Evolutionary conservation across 2,329 filamentous ascomycete genomes (phyloP).

Genomic region (Phoma herbarum): DNA sequence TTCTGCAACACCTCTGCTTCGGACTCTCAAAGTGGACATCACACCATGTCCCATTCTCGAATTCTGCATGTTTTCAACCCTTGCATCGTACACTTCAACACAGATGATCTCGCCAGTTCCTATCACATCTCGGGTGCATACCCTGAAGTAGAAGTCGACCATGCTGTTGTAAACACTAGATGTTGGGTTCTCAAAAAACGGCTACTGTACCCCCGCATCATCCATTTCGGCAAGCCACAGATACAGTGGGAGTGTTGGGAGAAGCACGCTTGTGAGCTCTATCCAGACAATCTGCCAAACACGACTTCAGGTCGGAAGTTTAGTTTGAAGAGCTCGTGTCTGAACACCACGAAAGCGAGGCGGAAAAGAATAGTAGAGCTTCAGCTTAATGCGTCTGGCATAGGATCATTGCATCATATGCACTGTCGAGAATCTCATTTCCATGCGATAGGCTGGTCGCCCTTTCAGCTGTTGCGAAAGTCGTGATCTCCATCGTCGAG

Average conservation of each 20-base stretch:
- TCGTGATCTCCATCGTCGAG: not conserved
- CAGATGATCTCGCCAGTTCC: not conserved
- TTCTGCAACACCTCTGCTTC: constrained; percentile 19
- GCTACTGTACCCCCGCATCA: constrained; percentile 26
- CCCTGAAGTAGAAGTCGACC: not conserved
- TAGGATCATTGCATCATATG: too few species aligned
- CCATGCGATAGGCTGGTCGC: not conserved
- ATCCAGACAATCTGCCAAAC: not conserved
- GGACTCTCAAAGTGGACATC: constrained; percentile 9
- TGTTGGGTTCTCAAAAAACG: constrained; percentile 29
- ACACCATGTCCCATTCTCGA: constrained; percentile 14
- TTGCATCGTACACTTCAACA: not conserved
- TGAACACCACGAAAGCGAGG: too few species aligned
- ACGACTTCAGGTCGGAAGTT: too few species aligned
- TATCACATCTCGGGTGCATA: not conserved
- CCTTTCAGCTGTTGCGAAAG: not conserved
- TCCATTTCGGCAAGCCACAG: constrained; percentile 26
- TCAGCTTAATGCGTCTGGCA: too few species aligned
- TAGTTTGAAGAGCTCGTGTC: too few species aligned
- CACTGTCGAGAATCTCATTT: not conserved
- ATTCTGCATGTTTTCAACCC: not conserved
- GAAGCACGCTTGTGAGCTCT: constrained; percentile 14
- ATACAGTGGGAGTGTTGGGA: constrained; percentile 33
- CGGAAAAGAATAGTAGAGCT: too few species aligned
- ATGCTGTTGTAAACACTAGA: constrained; percentile 7